A percentile compares a stretch with the other conserved stretches of the same genome.
Conservation (phyloP, 2,329 filamentous ascomycete species). For the Botrytis cinerea region DNA sequence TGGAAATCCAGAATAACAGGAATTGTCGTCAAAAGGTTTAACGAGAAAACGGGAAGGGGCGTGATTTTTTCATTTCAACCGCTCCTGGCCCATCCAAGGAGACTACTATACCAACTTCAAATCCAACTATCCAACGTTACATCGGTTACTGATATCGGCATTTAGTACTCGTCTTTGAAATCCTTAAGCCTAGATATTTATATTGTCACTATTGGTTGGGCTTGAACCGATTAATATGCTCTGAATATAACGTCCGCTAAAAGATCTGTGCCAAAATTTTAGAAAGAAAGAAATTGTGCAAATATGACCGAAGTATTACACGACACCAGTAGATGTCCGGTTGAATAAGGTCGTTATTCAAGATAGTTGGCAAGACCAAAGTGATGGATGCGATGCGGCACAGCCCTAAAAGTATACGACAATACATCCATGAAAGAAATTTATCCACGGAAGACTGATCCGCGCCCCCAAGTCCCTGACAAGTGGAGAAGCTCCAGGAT, state of each 20-base stretch:
- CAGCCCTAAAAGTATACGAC: not conserved
- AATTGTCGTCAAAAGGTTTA: not conserved
- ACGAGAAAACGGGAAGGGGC: not conserved
- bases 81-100: not conserved
- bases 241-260: not conserved
- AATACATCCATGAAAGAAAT: not conserved
- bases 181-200: too few relatives aligned
- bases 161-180: not conserved
- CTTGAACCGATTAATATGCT: not conserved
- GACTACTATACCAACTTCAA: not conserved
- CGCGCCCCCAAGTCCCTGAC: not conserved
- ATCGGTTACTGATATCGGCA: not conserved
- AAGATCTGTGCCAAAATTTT: not conserved
- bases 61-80: not conserved
- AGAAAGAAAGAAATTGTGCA: not conserved
- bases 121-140: not conserved
- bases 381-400: not conserved
- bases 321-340: not conserved
- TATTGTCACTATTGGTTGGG: too few relatives aligned
- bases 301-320: not conserved
- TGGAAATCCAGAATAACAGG: not conserved
- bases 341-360: not conserved
- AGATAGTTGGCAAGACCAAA: not conserved
- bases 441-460: not conserved
- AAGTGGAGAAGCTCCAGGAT: not conserved